Percentiles rank a stretch among this genome's conserved stretches.
phyloP scores from a whole-genome alignment of 129 eudicot species.

The Centaurea solstitialis region DNA sequence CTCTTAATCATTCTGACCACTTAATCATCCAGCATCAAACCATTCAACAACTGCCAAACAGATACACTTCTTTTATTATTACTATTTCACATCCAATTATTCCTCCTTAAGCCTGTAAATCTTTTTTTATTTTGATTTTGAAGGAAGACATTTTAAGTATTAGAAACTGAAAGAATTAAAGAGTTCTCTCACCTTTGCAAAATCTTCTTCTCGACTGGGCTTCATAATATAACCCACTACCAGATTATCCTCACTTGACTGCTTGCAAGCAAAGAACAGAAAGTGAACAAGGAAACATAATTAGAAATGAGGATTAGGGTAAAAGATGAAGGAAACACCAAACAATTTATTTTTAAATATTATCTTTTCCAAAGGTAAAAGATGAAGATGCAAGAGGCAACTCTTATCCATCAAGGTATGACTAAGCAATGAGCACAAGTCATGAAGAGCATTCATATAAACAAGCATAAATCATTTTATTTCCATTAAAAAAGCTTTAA shows the following conservation, averaged over 20 bases:
- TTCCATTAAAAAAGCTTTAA: neutral
- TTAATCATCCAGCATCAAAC: too few relatives aligned
- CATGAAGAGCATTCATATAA: conserved; percentile 4
- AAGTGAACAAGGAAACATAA: conserved; percentile 12
- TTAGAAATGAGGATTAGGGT: neutral
- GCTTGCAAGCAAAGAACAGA: conserved; percentile 35
- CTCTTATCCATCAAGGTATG: neutral
- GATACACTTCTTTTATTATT: neutral
- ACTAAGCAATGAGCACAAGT: neutral
- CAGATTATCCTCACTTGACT: conserved; percentile 53
- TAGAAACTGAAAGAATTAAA: neutral
- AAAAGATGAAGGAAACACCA: neutral
- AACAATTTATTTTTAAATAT: neutral
- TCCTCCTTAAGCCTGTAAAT: neutral
- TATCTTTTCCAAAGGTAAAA: neutral
- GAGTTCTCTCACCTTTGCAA: conserved; percentile 67
- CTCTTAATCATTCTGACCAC: too few relatives aligned
- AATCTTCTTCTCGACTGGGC: conserved; percentile 94
- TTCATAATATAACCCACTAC: conserved; percentile 86
- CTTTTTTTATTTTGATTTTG: neutral
- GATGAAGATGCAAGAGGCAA: neutral
- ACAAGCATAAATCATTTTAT: conserved; percentile 2
- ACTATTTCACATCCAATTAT: neutral
- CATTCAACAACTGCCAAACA: too few relatives aligned
- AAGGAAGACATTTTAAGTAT: neutral